phyloP scores from a whole-genome alignment of 208 protist genomes.

The Crithidia expoeki region DNA sequence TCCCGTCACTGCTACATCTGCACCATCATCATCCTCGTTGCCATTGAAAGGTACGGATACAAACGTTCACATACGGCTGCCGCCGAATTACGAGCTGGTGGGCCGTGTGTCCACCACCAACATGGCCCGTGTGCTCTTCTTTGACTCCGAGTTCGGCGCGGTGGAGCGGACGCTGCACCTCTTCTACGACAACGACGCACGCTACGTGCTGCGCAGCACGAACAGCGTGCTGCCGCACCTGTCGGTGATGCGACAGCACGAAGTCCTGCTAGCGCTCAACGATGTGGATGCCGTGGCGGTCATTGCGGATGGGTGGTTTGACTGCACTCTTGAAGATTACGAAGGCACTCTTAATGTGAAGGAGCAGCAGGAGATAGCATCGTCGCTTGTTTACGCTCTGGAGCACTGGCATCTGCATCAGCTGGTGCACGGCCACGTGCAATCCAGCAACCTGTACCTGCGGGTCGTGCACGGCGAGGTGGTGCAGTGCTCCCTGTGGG shows the following conservation, averaged over 20 bases:
- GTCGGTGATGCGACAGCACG: conserved; percentile 66
- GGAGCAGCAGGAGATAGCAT: conserved; percentile 47
- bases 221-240: conserved; percentile 65
- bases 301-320: conserved; percentile 82
- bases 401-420: conserved; percentile 90
- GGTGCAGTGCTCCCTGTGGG: conserved; percentile 67
- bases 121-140: conserved; percentile 71
- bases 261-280: conserved; percentile 49
- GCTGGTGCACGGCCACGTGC: conserved; percentile 69
- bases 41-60: background rate
- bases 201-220: conserved; percentile 29
- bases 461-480: conserved; percentile 45
- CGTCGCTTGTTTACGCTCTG: conserved; percentile 67
- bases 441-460: conserved; percentile 77
- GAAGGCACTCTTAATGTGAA: conserved; percentile 21
- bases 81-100: conserved; percentile 71
- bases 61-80: conserved; percentile 50
- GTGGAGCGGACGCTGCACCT: conserved; percentile 72
- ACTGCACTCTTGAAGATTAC: conserved; percentile 57
- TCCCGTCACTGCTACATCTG: background rate
- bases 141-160: conserved; percentile 45
- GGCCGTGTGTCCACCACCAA: conserved; percentile 37
- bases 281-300: conserved; percentile 41
- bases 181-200: conserved; percentile 44
- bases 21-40: background rate